Conservation (phyloP, 371 early-diverging fungal species). For the Rhizomucor miehei region DNA sequence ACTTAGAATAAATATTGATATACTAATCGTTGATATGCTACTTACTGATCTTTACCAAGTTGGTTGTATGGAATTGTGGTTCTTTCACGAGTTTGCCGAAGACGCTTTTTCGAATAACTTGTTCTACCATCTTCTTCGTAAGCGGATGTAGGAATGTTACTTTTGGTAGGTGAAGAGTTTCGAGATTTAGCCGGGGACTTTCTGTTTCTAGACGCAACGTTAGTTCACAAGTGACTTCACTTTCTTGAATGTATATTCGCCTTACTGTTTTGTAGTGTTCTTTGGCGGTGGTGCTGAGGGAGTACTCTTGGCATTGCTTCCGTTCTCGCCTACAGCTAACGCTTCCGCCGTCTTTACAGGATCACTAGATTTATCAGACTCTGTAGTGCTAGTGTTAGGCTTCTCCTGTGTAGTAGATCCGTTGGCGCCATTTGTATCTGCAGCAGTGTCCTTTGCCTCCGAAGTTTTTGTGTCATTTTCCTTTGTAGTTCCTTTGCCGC, state of each 20-base stretch:
- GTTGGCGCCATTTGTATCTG: too few relatives aligned
- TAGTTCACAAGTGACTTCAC: too few relatives aligned
- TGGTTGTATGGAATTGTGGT: conserved; percentile 33
- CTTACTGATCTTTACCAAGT: conserved; percentile 35
- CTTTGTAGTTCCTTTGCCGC: neutral
- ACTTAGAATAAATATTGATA: neutral
- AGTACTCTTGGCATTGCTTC: neutral
- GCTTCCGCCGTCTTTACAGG: too few relatives aligned
- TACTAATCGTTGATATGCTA: neutral
- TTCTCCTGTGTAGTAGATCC: neutral
- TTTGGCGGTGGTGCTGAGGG: neutral
- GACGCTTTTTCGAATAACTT: conserved; percentile 32
- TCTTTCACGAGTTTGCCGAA: conserved; percentile 38
- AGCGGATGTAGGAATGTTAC: conserved; percentile 1
- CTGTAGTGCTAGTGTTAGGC: neutral
- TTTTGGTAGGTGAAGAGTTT: conserved; percentile 5
- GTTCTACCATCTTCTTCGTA: conserved; percentile 47
- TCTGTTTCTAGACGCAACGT: too few relatives aligned
- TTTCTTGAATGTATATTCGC: too few relatives aligned
- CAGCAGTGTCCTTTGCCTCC: too few relatives aligned
- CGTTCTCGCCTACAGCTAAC: too few relatives aligned
- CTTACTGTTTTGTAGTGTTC: neutral
- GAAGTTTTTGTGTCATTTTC: neutral
- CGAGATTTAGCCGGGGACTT: conserved; percentile 1
- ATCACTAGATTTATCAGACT: too few relatives aligned